Percentiles rank a stretch among this genome's conserved stretches.
These are phyloP conservation scores for Begonia masoniana DNA, from an alignment of 306 rosid genomes.

Conservation along the genomic window DNA sequence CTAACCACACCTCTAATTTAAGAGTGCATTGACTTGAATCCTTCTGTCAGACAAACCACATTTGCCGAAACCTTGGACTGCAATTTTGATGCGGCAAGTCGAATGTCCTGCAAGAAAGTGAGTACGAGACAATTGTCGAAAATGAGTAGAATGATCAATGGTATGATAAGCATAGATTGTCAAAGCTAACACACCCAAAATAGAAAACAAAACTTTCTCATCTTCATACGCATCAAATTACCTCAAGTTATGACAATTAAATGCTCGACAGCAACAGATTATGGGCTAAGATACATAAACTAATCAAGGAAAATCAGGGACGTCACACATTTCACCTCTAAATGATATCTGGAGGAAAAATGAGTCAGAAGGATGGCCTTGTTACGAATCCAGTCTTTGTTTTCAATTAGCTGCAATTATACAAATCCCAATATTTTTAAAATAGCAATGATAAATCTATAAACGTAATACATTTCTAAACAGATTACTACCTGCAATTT, in stretches of 20 bases:
- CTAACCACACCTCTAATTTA: not conserved
- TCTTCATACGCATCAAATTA: no score
- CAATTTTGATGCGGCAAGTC: constrained; percentile 60
- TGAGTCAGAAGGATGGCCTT: constrained; percentile 81
- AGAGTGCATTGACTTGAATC: constrained; percentile 55
- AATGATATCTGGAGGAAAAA: constrained; percentile 79
- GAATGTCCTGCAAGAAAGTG: constrained; percentile 53
- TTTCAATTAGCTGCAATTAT: constrained; percentile 52
- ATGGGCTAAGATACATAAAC: not conserved
- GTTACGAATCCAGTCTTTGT: constrained; percentile 86
- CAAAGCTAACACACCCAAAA: not conserved
- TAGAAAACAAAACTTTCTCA: not conserved
- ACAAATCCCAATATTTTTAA: constrained; percentile 4
- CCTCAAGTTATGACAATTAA: no score
- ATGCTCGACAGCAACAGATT: not conserved
- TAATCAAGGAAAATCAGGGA: no score
- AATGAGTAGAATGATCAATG: not conserved
- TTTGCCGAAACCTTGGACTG: constrained; percentile 67
- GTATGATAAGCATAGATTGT: not conserved
- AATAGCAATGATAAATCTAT: not conserved
- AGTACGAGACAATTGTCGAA: not conserved
- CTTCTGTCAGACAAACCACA: constrained; percentile 83
- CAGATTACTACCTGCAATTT: not conserved
- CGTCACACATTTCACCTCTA: constrained; percentile 42
- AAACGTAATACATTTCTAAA: not conserved